A percentile compares a stretch with the other conserved stretches of the same genome.
These are phyloP conservation scores for Hemisphaericaspora subhashii DNA, from an alignment of 1,139 yeast species.

Conservation along the genomic window DNA sequence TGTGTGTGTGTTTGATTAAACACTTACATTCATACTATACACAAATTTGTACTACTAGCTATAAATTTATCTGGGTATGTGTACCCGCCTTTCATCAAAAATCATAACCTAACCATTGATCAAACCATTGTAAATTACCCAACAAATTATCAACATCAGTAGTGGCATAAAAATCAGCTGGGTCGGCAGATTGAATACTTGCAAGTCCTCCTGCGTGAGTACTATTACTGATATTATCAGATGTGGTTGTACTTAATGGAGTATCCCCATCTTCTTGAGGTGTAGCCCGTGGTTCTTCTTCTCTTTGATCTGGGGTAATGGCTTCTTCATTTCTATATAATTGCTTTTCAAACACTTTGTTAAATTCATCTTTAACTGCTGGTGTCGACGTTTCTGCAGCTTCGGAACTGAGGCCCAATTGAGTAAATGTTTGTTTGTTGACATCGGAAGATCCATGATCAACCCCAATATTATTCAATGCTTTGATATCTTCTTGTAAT, in stretches of 20 bases:
- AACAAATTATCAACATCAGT: conserved; percentile 31
- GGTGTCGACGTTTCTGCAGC: conserved; percentile 7
- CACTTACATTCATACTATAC: not conserved
- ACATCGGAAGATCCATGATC: conserved; percentile 60
- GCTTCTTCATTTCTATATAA: conserved; percentile 17
- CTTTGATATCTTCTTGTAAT: conserved; percentile 40
- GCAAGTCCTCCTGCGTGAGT: conserved; percentile 1
- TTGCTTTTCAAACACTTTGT: conserved; percentile 24
- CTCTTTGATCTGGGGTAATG: conserved; percentile 9
- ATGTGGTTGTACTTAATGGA: conserved; percentile 12
- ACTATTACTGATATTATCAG: conserved; percentile 4
- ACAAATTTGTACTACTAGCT: not conserved
- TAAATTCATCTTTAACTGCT: conserved; percentile 21
- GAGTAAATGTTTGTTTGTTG: conserved; percentile 49
- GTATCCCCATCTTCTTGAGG: conserved; percentile 5
- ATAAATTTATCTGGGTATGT: too few relatives aligned
- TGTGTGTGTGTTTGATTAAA: too few relatives aligned
- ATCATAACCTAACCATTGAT: conserved; percentile 46
- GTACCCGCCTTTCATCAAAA: conserved; percentile 19
- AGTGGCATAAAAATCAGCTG: conserved; percentile 11
- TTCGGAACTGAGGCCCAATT: conserved; percentile 35
- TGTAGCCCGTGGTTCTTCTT: conserved; percentile 2
- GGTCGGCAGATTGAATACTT: conserved; percentile 8
- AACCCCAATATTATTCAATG: conserved; percentile 44
- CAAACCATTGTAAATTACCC: conserved; percentile 57